Percentiles rank a stretch among this genome's conserved stretches.
These are phyloP conservation scores for Emericellopsis cladophorae DNA, from an alignment of 2,329 filamentous ascomycete species.

Conservation along the genomic window DNA sequence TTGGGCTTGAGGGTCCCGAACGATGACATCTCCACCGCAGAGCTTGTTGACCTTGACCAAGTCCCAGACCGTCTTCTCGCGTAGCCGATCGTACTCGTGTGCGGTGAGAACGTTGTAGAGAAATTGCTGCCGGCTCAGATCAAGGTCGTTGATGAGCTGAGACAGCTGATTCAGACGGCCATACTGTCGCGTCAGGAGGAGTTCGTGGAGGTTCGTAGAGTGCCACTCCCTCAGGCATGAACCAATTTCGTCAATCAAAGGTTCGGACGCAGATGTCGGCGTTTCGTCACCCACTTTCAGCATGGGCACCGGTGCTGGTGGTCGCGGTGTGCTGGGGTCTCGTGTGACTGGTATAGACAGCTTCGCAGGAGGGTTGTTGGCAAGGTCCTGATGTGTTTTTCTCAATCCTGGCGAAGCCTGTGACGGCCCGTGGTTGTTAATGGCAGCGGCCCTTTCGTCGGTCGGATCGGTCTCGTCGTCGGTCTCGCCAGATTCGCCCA, in stretches of 20 bases:
- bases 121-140: constrained; percentile 76
- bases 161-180: constrained; percentile 69
- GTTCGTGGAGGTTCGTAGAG: constrained; percentile 87
- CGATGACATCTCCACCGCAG: constrained; percentile 86
- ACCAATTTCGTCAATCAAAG: constrained; percentile 92
- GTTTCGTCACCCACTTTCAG: constrained; percentile 96
- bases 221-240: constrained; percentile 97
- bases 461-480: constrained; percentile 27
- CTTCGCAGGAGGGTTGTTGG: constrained; percentile 25
- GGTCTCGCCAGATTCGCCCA: constrained; percentile 57
- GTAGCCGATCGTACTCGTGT: constrained; percentile 66
- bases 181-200: constrained; percentile 77
- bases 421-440: constrained; percentile 38
- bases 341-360: constrained; percentile 38
- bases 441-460: constrained; percentile 18
- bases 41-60: constrained; percentile 90
- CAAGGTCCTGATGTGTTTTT: constrained; percentile 19
- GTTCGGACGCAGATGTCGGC: constrained; percentile 76
- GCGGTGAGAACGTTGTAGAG: constrained; percentile 87
- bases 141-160: constrained; percentile 67
- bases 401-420: constrained; percentile 10
- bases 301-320: constrained; percentile 89
- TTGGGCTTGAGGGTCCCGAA: constrained; percentile 71
- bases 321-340: constrained; percentile 59
- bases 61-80: constrained; percentile 92